These are phyloP conservation scores for Ogataea naganishii DNA, from an alignment of 805 yeast species.

Conservation along the genomic window DNA sequence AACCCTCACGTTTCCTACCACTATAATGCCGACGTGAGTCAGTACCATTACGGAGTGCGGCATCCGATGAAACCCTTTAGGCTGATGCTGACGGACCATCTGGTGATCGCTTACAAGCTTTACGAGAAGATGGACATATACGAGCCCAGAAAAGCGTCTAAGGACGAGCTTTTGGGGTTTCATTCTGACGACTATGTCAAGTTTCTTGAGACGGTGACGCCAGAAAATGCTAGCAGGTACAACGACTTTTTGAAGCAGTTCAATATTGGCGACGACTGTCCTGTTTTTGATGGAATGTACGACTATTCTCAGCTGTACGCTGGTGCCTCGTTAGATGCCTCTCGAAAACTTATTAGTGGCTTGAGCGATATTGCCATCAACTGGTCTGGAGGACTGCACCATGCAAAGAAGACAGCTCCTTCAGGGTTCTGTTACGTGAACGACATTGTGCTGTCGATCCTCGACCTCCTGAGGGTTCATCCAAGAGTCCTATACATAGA, in stretches of 20 bases:
- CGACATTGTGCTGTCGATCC: constrained; percentile 84
- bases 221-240: constrained; percentile 57
- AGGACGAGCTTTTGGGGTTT: constrained; percentile 69
- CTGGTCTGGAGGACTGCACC: constrained; percentile 96
- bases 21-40: constrained; percentile 70
- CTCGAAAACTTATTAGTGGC: constrained; percentile 75
- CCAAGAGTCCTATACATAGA: constrained; percentile 91
- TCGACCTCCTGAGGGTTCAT: constrained; percentile 79
- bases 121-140: constrained; percentile 88
- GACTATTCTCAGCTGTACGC: constrained; percentile 84
- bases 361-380: constrained; percentile 91
- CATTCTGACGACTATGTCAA: constrained; percentile 84
- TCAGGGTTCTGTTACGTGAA: constrained; percentile 93
- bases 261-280: constrained; percentile 91
- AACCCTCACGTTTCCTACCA: constrained; percentile 75
- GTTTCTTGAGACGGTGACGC: constrained; percentile 68
- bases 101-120: constrained; percentile 75
- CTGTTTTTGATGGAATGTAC: constrained; percentile 90
- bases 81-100: constrained; percentile 86
- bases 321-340: constrained; percentile 92
- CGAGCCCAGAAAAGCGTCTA: constrained; percentile 74
- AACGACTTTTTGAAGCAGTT: constrained; percentile 55
- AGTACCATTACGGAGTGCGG: constrained; percentile 82
- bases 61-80: constrained; percentile 99
- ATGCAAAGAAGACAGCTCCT: constrained; percentile 91